Evolutionary conservation across 2,329 filamentous ascomycete genomes (phyloP).

Genomic region (Nemania sp.): DNA sequence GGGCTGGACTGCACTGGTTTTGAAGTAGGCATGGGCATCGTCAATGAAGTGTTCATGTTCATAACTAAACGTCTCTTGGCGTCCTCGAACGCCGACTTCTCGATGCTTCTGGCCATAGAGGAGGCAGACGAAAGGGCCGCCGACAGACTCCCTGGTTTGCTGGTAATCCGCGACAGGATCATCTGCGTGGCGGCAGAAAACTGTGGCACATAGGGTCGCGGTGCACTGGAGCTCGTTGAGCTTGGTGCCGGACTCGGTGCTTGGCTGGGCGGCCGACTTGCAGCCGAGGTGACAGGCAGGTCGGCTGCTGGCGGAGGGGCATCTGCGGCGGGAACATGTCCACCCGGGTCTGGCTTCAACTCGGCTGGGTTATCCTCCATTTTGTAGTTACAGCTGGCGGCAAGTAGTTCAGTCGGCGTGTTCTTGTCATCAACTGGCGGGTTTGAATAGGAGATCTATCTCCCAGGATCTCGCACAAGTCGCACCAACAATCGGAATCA

Average conservation of each 20-base stretch:
- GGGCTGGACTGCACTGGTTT: not conserved
- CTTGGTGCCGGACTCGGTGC: slow-evolving; percentile 44
- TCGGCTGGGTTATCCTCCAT: slow-evolving; percentile 29
- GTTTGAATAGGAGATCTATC: not conserved
- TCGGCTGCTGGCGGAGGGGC: not conserved
- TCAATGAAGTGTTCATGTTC: slow-evolving; percentile 56
- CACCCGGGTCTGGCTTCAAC: not conserved
- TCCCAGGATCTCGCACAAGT: not conserved
- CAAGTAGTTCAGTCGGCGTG: not conserved
- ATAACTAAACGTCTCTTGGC: slow-evolving; percentile 56
- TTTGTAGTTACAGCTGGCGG: not conserved
- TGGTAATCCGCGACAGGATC: slow-evolving; percentile 56
- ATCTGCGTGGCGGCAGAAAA: slow-evolving; percentile 56
- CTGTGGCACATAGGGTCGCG: slow-evolving; percentile 51
- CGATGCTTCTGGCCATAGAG: slow-evolving; percentile 49
- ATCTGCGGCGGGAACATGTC: slow-evolving; percentile 4
- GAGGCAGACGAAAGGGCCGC: slow-evolving; percentile 53
- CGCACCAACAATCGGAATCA: not conserved
- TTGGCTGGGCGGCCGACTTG: slow-evolving; percentile 16
- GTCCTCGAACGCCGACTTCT: slow-evolving; percentile 54
- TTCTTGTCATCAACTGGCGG: not conserved
- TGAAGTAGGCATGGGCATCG: slow-evolving; percentile 52
- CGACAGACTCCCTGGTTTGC: slow-evolving; percentile 52
- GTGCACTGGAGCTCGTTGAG: slow-evolving; percentile 44
- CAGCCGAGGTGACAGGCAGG: not conserved